Conservation (phyloP, 768 basidiomycete genomes). For the Mycena albidolilacea region DNA sequence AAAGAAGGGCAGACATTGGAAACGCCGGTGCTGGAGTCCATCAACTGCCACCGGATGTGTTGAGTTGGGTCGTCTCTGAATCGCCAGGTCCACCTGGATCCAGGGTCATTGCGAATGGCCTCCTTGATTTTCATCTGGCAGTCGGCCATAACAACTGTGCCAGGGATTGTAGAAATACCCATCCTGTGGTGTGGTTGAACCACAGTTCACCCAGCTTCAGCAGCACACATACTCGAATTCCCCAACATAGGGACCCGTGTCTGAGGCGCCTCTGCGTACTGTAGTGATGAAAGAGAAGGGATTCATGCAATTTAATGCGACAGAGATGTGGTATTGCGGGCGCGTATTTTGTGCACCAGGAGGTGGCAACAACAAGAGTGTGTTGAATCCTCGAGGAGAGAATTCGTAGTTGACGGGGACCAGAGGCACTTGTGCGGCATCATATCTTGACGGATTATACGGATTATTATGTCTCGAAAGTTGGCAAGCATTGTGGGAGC, state of each 20-base stretch:
- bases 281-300: constrained; percentile 54
- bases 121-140: constrained; percentile 20
- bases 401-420: constrained; percentile 19
- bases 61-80: constrained; percentile 20
- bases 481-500: no score
- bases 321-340: constrained; percentile 51
- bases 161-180: constrained; percentile 35
- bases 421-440: constrained; percentile 10
- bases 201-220: not conserved
- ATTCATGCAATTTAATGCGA: constrained; percentile 53
- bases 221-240: constrained; percentile 52
- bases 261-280: constrained; percentile 46
- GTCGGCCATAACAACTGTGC: constrained; percentile 24
- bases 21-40: constrained; percentile 15
- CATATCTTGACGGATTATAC: not conserved
- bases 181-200: constrained; percentile 15
- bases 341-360: constrained; percentile 36
- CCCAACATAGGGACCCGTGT: constrained; percentile 48
- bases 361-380: constrained; percentile 44
- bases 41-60: constrained; percentile 31
- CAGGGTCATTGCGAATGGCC: not conserved
- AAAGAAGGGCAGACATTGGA: constrained; percentile 4
- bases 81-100: constrained; percentile 11
- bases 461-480: not conserved
- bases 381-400: constrained; percentile 18